These are phyloP conservation scores for Adansonia madagascariensis DNA, from an alignment of 441 rosid species.

Conservation along the genomic window DNA sequence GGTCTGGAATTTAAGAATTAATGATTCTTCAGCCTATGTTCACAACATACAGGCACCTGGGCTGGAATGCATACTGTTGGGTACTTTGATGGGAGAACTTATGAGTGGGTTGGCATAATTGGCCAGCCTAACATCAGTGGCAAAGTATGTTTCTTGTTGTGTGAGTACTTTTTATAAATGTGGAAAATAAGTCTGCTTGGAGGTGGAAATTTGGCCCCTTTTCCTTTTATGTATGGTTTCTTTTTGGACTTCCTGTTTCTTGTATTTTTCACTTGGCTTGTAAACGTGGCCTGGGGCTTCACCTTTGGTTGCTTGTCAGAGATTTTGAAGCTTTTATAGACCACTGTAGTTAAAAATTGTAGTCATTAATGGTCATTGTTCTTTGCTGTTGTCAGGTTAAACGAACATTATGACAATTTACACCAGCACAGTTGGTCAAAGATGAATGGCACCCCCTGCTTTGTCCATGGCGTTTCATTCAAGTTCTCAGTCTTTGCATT, in stretches of 20 bases:
- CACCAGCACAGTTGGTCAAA: constrained; percentile 98
- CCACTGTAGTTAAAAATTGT: neutral
- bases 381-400: constrained; percentile 56
- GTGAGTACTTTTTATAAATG: neutral
- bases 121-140: constrained; percentile 91
- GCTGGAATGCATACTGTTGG: constrained; percentile 98
- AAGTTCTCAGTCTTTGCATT: constrained; percentile 88
- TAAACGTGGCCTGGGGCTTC: neutral
- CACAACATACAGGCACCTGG: constrained; percentile 25
- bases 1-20: neutral
- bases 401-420: constrained; percentile 89
- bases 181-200: neutral
- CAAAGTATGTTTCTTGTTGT: constrained; percentile 52
- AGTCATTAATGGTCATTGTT: neutral
- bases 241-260: neutral
- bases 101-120: constrained; percentile 99
- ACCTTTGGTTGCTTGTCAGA: neutral
- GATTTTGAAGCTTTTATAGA: neutral
- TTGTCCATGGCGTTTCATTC: constrained; percentile 97
- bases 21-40: constrained; percentile 12
- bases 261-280: neutral
- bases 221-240: neutral
- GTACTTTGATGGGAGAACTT: constrained; percentile 95
- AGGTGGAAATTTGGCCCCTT: neutral
- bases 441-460: constrained; percentile 99